Evolutionary conservation across 1,139 yeast genomes (phyloP).

Genomic region (Pichia sp.): DNA sequence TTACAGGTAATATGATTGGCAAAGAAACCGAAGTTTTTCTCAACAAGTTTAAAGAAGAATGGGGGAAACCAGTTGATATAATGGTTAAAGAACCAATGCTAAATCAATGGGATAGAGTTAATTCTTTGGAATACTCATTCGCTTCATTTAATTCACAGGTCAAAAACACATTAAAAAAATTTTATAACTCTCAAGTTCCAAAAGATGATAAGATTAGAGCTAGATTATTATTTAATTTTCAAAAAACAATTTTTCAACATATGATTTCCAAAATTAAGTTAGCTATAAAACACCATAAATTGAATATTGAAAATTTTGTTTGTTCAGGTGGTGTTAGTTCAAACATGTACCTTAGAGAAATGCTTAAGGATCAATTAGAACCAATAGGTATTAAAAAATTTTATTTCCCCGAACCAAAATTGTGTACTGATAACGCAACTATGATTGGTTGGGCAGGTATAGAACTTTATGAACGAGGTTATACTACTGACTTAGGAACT

Average conservation of each 20-base stretch:
- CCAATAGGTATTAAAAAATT: conserved; percentile 29
- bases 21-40: conserved; percentile 67
- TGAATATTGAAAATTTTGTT: conserved; percentile 45
- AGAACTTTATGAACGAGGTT: conserved; percentile 59
- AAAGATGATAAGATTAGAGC: conserved; percentile 26
- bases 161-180: conserved; percentile 30
- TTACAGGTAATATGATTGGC: conserved; percentile 79
- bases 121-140: conserved; percentile 59
- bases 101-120: conserved; percentile 41
- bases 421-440: conserved; percentile 92
- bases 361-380: conserved; percentile 38
- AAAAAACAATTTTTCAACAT: conserved; percentile 65
- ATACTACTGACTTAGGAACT: conserved; percentile 45
- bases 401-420: conserved; percentile 61
- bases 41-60: conserved; percentile 23
- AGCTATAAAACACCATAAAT: conserved; percentile 40
- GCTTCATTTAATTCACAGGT: conserved; percentile 67
- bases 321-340: conserved; percentile 96
- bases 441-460: conserved; percentile 99
- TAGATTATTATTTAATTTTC: conserved; percentile 56
- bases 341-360: conserved; percentile 50
- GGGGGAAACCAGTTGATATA: conserved; percentile 31
- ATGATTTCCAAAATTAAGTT: conserved; percentile 56
- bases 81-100: conserved; percentile 48
- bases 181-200: conserved; percentile 21